Evolutionary conservation across 2,329 filamentous ascomycete species (phyloP), one percentile per base, ranked within the genome.

Genomic region (Cladosporium colombiae): DNA sequence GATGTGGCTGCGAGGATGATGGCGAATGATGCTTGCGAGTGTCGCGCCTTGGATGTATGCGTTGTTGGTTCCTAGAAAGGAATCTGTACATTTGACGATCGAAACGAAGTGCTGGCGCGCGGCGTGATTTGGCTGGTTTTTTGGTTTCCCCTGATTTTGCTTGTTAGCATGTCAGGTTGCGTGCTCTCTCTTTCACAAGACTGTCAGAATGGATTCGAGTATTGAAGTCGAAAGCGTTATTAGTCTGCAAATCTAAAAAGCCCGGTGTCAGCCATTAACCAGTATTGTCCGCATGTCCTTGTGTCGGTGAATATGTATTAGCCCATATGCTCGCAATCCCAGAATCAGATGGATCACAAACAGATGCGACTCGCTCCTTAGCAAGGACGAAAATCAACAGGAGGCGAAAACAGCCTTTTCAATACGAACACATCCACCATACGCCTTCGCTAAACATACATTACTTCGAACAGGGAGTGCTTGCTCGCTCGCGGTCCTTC

Each of bases 381-480:
- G 3, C 10, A 21, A 46, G 10, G 40, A 13, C 3, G 1, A 7
- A 46, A 46, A 11, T 10, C n/a, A 46, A 21, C n/a, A 46, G 11
- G 40, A 21, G 40, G 40, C 40, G n/a, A 21, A 46, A 55, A 37
- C 14, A 29, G 37, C 60, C 31, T 29, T 29, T n/a, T 13, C 18
- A 55, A 55, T 55, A 59, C 16, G 11, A 59, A 31, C 56, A 40
- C 33, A 44, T 59, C 56, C 35, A 29, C 23, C 56, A 33, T 59
- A 44, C 56, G 56, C 56, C 56, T 40, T 59, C 56, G 56, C 56
- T 59, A 59, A 59, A 40, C 14, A 35, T 55, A 59, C 21, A 59
- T 46, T 35, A 44, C 56, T 59, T 27, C 56, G 21, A 46, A n/a
- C 40, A 46, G 40, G 3, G n/a, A 4, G n/a, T 8, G n/a, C 40